Evolutionary conservation across 2,329 filamentous ascomycete genomes (phyloP), one percentile per base, ranked within the genome.

Genomic region (Dactylonectria estremocensis): DNA sequence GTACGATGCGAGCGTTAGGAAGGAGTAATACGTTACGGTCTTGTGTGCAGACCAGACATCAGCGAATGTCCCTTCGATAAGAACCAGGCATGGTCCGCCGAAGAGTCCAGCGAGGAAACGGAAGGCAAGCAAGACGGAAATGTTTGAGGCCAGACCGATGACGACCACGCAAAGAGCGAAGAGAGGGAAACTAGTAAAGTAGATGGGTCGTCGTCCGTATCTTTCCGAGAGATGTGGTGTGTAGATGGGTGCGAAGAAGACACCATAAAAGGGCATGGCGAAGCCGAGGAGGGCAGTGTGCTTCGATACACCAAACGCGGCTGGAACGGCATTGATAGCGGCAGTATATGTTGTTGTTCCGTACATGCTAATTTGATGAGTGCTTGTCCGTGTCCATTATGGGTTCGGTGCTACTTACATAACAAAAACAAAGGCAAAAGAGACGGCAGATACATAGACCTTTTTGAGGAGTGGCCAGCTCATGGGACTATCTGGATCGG

Each of bases 21-120:
- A 64, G 16, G 61, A 64, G 46, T 64, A 64, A 37, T 64, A 64
- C 14, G 61, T 64, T 22, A 64, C 61, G 14, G 54, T 64, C 28
- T 64, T 64, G 18, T 59, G 22, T 35, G 61, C 61, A 13, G 61
- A 24, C 61, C 61, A 64, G 11, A 64, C 61, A 20, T 64, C 54
- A 3, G 61, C 61, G 35, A 64, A 64, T 18, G 61, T 64, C 2
- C 61, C 61, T 46, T 64, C 61, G 14, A 64, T 64, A 45, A 64
- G 35, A 37, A 64, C 54, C 7, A 64, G 54, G 22, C 54, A 64
- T 45, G 54, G 54, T 9, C 61, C 61, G 24, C 61, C 61, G 2
- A 64, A 64, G 18, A 64, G 13, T 2, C 54, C 61, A 37, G 61
- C 61, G n/a, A 64, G 46, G 22, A 64, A 64, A 18, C 61, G 54